Base-by-base conservation (phyloP, 106 monocot species). In the Narthecium ossifragum region DNA sequence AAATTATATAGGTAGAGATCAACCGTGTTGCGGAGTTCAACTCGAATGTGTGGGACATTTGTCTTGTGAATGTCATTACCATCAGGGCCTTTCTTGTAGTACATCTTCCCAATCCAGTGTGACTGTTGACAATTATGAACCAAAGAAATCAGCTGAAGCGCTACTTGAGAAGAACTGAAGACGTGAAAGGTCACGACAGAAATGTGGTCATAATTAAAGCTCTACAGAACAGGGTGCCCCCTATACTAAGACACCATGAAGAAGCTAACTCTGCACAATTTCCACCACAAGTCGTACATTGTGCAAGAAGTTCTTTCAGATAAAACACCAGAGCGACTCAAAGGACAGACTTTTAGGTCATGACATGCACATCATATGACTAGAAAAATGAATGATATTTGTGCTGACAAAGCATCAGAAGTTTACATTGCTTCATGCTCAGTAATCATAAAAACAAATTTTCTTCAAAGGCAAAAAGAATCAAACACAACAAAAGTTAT, bases 41-140 rank as follows among this genome's bases (percentile, higher is more conserved):
- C 53, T 34, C 96, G 83, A 70, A 96, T 96, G 23, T 90, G 85
- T 26, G 96, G 96, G 20, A 96, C 96, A 70, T 96, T 96, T 30
- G 96, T 96, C 67, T 67, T 90, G 23, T 90, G 90, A 49, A 90
- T 96, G 58, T 96, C 84, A 64, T 96, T 96, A 5, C 96, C 90
- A 31, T 84, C 81, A 0, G 90, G 84, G 17, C 96, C 86, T 73
- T 83, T 83, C 70, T 63, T 81, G 65, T 84, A 96, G 73, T 96
- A 96, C 24, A 34, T 81, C 53, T 73, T 87, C 2, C 96, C 96
- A 53, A 90, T 90, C 96, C 96, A 96, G 55, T 96, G 96, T 9
- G 90, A 80, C 96, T 96, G 22, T 22, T 65, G 9, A 33, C 55
- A 64, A 43, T 14, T 27, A 2, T 17, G 8, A 18, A 57, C 8